Percentiles rank a stretch among this genome's conserved stretches.
These are phyloP conservation scores for Hypocrella siamensis DNA, from an alignment of 2,329 filamentous ascomycete species.

Conservation along the genomic window DNA sequence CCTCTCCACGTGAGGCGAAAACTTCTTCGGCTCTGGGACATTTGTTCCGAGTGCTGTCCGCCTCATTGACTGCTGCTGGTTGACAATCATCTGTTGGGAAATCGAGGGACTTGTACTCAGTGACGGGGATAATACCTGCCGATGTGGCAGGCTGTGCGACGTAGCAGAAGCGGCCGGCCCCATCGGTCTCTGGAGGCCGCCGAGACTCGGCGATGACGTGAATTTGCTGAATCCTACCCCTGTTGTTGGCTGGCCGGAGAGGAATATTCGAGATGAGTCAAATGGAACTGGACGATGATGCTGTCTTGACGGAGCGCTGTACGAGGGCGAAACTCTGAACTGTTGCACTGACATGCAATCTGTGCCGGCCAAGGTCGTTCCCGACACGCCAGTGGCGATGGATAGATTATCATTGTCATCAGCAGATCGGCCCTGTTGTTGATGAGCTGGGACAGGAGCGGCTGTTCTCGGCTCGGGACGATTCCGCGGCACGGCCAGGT, in stretches of 20 bases:
- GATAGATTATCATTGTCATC: constrained; percentile 9
- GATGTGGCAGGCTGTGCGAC: constrained; percentile 10
- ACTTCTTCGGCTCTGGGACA: constrained; percentile 25
- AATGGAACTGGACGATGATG: not conserved
- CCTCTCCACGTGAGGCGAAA: constrained; percentile 31
- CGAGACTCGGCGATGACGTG: constrained; percentile 10
- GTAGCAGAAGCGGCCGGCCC: constrained; percentile 9
- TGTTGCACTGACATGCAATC: constrained; percentile 9
- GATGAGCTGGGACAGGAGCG: constrained; percentile 1
- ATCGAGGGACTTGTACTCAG: constrained; percentile 11
- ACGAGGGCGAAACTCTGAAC: not conserved
- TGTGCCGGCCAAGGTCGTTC: constrained; percentile 16
- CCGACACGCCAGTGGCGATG: constrained; percentile 16
- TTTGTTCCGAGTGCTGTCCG: constrained; percentile 22
- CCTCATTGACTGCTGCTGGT: constrained; percentile 25
- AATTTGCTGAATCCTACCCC: constrained; percentile 6
- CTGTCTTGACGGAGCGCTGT: not conserved
- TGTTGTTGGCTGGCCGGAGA: constrained; percentile 9
- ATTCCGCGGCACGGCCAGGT: constrained; percentile 23
- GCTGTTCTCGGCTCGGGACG: constrained; percentile 4
- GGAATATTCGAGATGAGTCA: not conserved
- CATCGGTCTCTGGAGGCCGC: constrained; percentile 6
- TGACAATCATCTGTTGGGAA: constrained; percentile 25
- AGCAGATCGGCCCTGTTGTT: constrained; percentile 5
- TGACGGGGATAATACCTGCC: constrained; percentile 9